Percentiles rank a stretch among this genome's conserved stretches.
These are phyloP conservation scores for Metschnikowia amazonensis DNA, from an alignment of 805 yeast genomes.

Conservation along the genomic window DNA sequence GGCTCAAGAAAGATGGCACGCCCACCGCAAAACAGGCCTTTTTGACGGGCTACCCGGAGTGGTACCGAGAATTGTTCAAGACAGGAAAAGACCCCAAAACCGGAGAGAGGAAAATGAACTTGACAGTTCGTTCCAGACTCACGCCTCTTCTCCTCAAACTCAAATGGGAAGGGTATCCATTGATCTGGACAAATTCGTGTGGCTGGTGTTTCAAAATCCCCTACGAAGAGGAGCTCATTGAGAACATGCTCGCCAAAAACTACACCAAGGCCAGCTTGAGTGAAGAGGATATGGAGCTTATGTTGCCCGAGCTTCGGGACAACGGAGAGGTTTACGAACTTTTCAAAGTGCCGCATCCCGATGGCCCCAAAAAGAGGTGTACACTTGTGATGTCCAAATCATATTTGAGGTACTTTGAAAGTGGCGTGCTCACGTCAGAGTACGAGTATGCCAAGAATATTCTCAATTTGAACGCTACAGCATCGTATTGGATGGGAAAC, in stretches of 20 bases:
- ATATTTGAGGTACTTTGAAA: constrained; percentile 67
- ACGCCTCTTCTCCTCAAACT: constrained; percentile 74
- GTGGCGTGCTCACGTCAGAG: constrained; percentile 66
- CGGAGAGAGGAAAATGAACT: constrained; percentile 42
- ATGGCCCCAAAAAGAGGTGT: constrained; percentile 71
- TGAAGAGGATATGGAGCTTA: constrained; percentile 27
- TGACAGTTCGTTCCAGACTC: constrained; percentile 69
- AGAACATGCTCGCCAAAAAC: constrained; percentile 34
- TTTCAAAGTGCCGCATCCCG: constrained; percentile 85
- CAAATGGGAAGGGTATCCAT: constrained; percentile 82
- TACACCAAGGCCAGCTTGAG: constrained; percentile 31
- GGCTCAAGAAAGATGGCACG: constrained; percentile 62
- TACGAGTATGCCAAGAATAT: constrained; percentile 74
- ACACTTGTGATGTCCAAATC: constrained; percentile 75
- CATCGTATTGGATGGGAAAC: constrained; percentile 91
- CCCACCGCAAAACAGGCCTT: constrained; percentile 69
- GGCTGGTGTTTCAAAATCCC: constrained; percentile 90
- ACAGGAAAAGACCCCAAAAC: constrained; percentile 26
- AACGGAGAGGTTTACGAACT: constrained; percentile 27
- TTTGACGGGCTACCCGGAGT: constrained; percentile 86
- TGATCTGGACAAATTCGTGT: constrained; percentile 68
- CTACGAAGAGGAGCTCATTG: constrained; percentile 26
- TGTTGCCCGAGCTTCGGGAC: constrained; percentile 23
- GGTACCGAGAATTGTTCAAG: constrained; percentile 69
- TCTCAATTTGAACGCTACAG: constrained; percentile 67